Percentiles rank a stretch among this genome's conserved stretches.
Conservation (phyloP, 495 filamentous ascomycete genomes). For the Letharia columbiana region DNA sequence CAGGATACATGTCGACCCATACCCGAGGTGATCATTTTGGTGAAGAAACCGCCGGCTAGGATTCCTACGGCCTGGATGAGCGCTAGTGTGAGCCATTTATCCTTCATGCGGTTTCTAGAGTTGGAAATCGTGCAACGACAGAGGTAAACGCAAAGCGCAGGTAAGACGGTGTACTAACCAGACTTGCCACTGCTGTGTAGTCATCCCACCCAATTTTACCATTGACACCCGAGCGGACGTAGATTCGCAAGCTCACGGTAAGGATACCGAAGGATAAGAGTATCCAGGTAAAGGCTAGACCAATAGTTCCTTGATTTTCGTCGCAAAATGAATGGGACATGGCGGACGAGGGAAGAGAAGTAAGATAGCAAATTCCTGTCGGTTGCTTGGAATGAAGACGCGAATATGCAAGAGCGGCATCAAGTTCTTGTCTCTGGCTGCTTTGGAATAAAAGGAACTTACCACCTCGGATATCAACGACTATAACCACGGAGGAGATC, state of each 20-base stretch:
- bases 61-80: conserved; percentile 5
- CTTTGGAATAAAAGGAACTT: too few species aligned
- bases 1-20: conserved; percentile 15
- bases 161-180: conserved; percentile 3
- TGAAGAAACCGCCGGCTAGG: conserved; percentile 12
- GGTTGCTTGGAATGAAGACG: too few species aligned
- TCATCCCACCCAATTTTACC: conserved; percentile 18
- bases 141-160: too few species aligned
- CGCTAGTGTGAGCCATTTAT: not conserved
- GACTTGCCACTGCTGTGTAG: conserved; percentile 17
- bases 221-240: conserved; percentile 9
- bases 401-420: too few species aligned
- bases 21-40: conserved; percentile 15
- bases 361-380: too few species aligned
- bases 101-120: not conserved
- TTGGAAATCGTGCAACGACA: too few species aligned
- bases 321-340: conserved; percentile 4
- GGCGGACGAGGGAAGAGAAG: not conserved
- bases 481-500: too few species aligned
- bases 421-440: too few species aligned
- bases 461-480: too few species aligned
- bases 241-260: conserved; percentile 12
- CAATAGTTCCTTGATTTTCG: conserved; percentile 8
- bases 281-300: conserved; percentile 9
- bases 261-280: conserved; percentile 12